Evolutionary conservation across 2,329 filamentous ascomycete genomes (phyloP), one percentile per base, ranked within the genome.

Genomic region (Arthrinium phaeospermum): DNA sequence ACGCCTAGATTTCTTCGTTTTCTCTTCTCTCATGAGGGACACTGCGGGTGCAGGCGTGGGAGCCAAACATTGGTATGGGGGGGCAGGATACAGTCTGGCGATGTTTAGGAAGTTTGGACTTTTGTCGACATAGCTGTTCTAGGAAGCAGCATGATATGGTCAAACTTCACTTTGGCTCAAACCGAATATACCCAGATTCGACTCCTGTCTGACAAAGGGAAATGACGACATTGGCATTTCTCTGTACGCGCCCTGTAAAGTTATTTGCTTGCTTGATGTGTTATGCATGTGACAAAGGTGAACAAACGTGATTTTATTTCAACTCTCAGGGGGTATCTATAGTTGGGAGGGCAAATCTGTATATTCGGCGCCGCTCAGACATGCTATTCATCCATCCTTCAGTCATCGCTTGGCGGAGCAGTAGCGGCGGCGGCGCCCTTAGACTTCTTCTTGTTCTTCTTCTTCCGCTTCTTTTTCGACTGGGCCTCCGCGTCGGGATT

Each of bases 391-490:
- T 47, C 22, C 14, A 12, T 30, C 19, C 47, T 19, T 70, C 13
- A 41, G 7, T 22, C 7, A 14, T 51, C n/a, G 68, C 34, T 30
- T 45, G 10, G n/a, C 1, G 46, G 46, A 44, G 34, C 57, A 41
- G 34, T 12, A n/a, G 34, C 34, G 22, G 46, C 67, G 37, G 37
- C 37, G 37, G 37, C 37, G 10, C 37, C 37, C 47, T 51, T 44
- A 34, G 22, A 10, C 68, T 57, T 70, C 49, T 70, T 70, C 34
- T 70, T 69, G 22, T 69, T 70, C 72, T 78, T 81, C 73, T 74
- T 80, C 74, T 79, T 80, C 44, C 75, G 75, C 72, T 77, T 80
- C 72, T 77, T 80, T 68, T 78, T 78, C 16, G 69, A 49, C 45
- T 67, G 64, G n/a, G 67, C n/a, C 49, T 64, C 69, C 37, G 27